A percentile compares a stretch with the other conserved stretches of the same genome.
Conservation (phyloP, 2,329 filamentous ascomycete species). For the Arthrobotrys conoides region DNA sequence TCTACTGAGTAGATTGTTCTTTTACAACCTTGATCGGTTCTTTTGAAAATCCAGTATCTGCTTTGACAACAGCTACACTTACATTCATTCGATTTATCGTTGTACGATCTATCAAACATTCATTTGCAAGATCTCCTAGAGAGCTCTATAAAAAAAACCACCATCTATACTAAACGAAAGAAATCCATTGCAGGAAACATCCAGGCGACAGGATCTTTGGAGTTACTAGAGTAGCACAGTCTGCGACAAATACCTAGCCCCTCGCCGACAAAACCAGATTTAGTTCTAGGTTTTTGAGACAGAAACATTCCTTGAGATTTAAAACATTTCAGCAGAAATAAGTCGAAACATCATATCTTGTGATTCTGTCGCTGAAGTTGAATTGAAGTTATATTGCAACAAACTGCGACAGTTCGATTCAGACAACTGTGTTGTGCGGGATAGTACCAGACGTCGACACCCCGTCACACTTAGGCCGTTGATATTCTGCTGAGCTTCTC, state of each 20-base stretch:
- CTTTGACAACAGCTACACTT: constrained; percentile 31
- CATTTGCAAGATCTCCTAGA: constrained; percentile 22
- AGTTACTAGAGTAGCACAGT: not conserved
- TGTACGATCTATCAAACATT: constrained; percentile 53
- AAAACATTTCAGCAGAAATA: not conserved
- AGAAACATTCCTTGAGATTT: not conserved
- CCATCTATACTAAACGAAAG: not conserved
- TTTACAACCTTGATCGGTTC: constrained; percentile 33
- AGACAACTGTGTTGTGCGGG: constrained; percentile 3
- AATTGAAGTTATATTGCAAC: constrained; percentile 6
- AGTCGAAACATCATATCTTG: constrained; percentile 6
- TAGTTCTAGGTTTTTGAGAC: constrained; percentile 28
- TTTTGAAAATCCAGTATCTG: constrained; percentile 16
- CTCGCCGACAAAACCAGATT: constrained; percentile 28
- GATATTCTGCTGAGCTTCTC: not conserved
- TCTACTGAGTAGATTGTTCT: constrained; percentile 53
- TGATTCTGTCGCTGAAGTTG: not conserved
- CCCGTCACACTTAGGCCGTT: not conserved
- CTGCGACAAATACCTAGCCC: constrained; percentile 1
- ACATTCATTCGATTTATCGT: constrained; percentile 39
- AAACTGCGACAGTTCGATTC: not conserved
- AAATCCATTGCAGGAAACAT: not conserved
- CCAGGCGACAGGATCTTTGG: constrained; percentile 8
- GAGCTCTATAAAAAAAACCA: constrained; percentile 8
- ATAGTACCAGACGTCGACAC: constrained; percentile 2